Conservation (phyloP, 73 alveolate species). For the Stentor coeruleus region DNA sequence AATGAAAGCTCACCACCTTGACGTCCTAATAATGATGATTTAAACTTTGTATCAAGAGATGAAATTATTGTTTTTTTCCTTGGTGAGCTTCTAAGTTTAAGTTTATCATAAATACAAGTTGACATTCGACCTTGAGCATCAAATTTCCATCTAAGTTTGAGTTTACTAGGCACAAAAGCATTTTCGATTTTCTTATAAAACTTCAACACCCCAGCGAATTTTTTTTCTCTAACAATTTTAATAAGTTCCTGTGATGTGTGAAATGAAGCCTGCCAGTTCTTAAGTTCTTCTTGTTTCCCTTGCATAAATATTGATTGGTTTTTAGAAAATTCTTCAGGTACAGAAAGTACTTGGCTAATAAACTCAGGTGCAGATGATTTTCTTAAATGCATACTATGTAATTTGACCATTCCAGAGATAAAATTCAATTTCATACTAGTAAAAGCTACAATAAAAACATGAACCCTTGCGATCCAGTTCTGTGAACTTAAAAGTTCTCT, state of each 20-base stretch:
- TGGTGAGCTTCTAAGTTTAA: neutral
- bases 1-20: neutral
- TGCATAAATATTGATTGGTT: neutral
- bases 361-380: too few relatives aligned
- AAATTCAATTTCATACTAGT: neutral
- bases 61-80: neutral
- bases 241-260: neutral
- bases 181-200: slow-evolving; percentile 8
- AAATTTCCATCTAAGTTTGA: neutral
- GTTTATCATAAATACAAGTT: neutral
- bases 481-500: neutral
- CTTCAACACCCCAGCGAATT: too few relatives aligned
- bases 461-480: neutral
- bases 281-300: slow-evolving; percentile 3
- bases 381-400: too few relatives aligned
- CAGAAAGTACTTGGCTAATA: too few relatives aligned
- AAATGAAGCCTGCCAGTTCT: neutral
- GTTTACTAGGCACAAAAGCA: neutral
- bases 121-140: slow-evolving; percentile 4
- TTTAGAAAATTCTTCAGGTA: neutral
- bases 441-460: neutral
- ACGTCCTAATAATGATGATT: slow-evolving; percentile 54
- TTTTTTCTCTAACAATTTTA: neutral
- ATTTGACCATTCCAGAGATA: neutral
- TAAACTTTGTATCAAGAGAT: slow-evolving; percentile 19